Evolutionary conservation across 192 early-diverging fungal genomes (phyloP).

Genomic region (Podila epigama): DNA sequence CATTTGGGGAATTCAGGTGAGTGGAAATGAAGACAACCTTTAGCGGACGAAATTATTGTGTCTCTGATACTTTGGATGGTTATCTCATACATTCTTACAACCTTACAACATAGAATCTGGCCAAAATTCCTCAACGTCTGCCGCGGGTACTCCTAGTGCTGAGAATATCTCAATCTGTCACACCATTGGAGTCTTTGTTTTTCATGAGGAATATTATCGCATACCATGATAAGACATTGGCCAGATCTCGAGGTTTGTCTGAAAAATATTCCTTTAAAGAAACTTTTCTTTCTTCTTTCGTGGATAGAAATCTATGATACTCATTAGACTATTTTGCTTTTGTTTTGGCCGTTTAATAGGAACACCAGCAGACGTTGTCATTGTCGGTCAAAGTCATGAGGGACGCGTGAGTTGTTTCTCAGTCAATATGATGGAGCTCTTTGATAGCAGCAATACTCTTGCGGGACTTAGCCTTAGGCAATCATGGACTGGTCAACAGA

Average conservation of each 20-base stretch:
- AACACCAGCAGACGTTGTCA: constrained; percentile 63
- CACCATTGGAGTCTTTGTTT: constrained; percentile 59
- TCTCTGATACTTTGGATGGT: too few species aligned
- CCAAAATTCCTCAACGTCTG: constrained; percentile 63
- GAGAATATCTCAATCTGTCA: constrained; percentile 63
- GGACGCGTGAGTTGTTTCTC: constrained; percentile 73
- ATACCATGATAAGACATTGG: constrained; percentile 52
- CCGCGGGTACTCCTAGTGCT: constrained; percentile 74
- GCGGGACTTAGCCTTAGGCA: constrained; percentile 64
- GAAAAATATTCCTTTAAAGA: background rate
- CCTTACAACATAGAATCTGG: constrained; percentile 60
- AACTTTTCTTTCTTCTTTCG: too few species aligned
- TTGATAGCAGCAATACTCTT: constrained; percentile 64
- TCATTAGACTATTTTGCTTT: background rate
- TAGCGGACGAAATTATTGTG: too few species aligned
- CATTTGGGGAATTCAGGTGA: constrained; percentile 85
- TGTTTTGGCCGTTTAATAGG: constrained; percentile 29
- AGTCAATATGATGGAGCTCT: constrained; percentile 81
- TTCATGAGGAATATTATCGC: constrained; percentile 62
- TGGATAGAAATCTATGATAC: too few species aligned
- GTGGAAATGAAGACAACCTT: too few species aligned
- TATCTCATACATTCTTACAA: background rate
- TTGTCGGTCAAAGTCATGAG: constrained; percentile 64
- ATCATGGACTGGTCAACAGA: constrained; percentile 75
- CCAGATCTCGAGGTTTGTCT: constrained; percentile 40